phyloP scores from a whole-genome alignment of 2,329 filamentous ascomycete species.

The Fusarium sp. region DNA sequence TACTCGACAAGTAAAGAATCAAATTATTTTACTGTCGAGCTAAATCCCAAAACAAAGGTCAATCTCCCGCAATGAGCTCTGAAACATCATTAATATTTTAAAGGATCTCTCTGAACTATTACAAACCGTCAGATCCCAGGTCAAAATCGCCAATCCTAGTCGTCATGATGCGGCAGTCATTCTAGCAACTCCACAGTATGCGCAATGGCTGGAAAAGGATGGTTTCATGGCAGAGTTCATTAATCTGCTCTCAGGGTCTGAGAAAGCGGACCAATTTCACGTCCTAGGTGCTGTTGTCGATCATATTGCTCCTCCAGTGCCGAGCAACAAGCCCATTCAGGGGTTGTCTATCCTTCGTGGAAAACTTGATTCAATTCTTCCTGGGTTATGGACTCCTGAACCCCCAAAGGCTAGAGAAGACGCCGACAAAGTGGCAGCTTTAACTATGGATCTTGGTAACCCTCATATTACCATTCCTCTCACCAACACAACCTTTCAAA shows the following conservation, averaged over 20 bases:
- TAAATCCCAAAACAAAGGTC: slow-evolving; percentile 33
- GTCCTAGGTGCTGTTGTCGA: slow-evolving; percentile 69
- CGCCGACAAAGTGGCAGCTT: slow-evolving; percentile 53
- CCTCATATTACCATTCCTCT: slow-evolving; percentile 69
- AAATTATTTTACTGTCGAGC: slow-evolving; percentile 40
- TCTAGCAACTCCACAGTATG: slow-evolving; percentile 62
- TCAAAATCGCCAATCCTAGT: slow-evolving; percentile 46
- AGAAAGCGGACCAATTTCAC: slow-evolving; percentile 55
- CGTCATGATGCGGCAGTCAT: slow-evolving; percentile 60
- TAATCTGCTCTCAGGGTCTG: slow-evolving; percentile 59
- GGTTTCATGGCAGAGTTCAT: slow-evolving; percentile 58
- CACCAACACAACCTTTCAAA: slow-evolving; percentile 83
- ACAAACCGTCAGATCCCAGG: slow-evolving; percentile 36
- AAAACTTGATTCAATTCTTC: slow-evolving; percentile 55
- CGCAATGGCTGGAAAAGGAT: slow-evolving; percentile 61
- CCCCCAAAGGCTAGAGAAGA: slow-evolving; percentile 47
- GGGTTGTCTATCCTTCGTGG: slow-evolving; percentile 68
- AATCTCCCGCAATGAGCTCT: neutral
- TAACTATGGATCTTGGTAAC: slow-evolving; percentile 56
- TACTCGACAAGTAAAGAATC: slow-evolving; percentile 34
- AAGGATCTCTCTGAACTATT: slow-evolving; percentile 37
- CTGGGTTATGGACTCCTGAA: slow-evolving; percentile 57
- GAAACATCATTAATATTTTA: slow-evolving; percentile 14
- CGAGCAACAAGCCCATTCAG: slow-evolving; percentile 48
- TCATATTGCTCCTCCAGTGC: slow-evolving; percentile 57